These are phyloP conservation scores for Oryza glaberrima DNA, from an alignment of 176 grass and related monocot species.

Conservation along the genomic window DNA sequence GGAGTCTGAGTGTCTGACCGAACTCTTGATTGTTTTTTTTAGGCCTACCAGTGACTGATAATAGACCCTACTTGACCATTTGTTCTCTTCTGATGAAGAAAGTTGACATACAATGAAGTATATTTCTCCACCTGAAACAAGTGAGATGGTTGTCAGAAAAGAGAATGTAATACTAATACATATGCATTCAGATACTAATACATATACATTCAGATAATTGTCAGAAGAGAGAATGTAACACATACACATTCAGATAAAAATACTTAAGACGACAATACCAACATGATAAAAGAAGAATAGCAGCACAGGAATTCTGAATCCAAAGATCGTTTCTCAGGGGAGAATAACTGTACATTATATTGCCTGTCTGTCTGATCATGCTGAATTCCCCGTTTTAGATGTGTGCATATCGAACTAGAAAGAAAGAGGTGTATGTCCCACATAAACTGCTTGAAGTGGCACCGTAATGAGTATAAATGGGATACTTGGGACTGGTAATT, in stretches of 20 bases:
- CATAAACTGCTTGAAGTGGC: constrained; percentile 12
- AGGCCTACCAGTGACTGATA: not conserved
- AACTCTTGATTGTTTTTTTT: not conserved
- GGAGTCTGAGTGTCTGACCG: not conserved
- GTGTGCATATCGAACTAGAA: not conserved
- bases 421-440: not conserved
- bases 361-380: not conserved
- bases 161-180: not conserved
- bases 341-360: not conserved
- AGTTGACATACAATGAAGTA: not conserved
- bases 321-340: not conserved
- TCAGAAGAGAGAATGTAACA: not conserved
- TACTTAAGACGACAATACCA: not conserved
- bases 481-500: not conserved
- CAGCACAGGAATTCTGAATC: not conserved
- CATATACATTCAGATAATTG: not conserved
- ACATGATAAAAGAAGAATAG: not conserved
- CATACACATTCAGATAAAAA: not conserved
- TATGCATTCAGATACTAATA: not conserved
- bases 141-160: not conserved
- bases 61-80: not conserved
- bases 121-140: not conserved
- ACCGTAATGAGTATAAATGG: not conserved
- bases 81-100: not conserved
- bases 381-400: not conserved